Evolutionary conservation across 345 rosid genomes (phyloP).

Genomic region (Salix purpurea): DNA sequence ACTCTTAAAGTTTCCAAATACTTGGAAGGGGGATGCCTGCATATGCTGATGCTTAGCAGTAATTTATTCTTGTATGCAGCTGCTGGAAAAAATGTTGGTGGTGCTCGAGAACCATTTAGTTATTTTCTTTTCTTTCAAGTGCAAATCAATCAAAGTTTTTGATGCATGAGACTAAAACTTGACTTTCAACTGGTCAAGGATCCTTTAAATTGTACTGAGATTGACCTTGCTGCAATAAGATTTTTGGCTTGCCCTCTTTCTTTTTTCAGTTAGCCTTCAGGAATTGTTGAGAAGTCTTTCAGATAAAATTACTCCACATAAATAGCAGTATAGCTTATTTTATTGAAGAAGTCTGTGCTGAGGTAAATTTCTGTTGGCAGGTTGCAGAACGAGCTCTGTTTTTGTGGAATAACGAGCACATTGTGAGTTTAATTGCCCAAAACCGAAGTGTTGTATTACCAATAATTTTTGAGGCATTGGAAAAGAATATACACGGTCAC

Average conservation of each 20-base stretch:
- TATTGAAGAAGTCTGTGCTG: constrained; percentile 8
- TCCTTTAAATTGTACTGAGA: neutral
- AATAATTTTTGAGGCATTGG: constrained; percentile 66
- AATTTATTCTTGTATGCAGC: neutral
- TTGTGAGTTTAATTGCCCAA: constrained; percentile 72
- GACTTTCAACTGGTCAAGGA: neutral
- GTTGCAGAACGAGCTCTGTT: constrained; percentile 87
- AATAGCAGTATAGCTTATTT: neutral
- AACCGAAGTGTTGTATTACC: constrained; percentile 61
- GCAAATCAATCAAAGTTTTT: neutral
- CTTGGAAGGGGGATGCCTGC: neutral
- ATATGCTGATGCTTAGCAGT: neutral
- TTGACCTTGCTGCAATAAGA: neutral
- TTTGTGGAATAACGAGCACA: constrained; percentile 89
- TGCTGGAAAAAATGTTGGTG: neutral
- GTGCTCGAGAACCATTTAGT: neutral
- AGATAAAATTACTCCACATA: neutral
- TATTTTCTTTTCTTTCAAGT: neutral
- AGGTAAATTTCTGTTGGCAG: constrained; percentile 36
- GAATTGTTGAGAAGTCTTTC: neutral
- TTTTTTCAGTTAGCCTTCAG: neutral
- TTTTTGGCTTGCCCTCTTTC: neutral
- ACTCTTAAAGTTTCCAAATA: neutral
- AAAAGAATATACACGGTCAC: constrained; percentile 65
- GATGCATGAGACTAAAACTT: neutral